Percentiles rank a stretch among this genome's conserved stretches.
These are phyloP conservation scores for Simplicillium sp. DNA, from an alignment of 2,329 filamentous ascomycete species.

Conservation along the genomic window DNA sequence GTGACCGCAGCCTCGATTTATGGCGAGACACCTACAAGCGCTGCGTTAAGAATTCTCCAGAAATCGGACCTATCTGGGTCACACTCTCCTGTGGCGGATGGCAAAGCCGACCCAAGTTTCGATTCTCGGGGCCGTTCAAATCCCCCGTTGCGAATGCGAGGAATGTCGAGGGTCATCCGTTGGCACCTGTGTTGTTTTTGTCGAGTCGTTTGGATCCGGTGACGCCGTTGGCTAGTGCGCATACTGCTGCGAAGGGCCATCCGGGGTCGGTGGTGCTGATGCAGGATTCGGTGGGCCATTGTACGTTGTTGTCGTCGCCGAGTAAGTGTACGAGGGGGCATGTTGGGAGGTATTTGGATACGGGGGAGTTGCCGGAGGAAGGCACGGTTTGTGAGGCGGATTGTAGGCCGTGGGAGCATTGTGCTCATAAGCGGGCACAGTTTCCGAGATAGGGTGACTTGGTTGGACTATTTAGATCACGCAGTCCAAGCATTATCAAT, in stretches of 20 bases:
- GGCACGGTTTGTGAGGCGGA: constrained; percentile 11
- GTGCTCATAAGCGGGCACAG: neutral
- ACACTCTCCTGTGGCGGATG: constrained; percentile 24
- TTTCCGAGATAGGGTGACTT: constrained; percentile 1
- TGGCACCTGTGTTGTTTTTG: constrained; percentile 26
- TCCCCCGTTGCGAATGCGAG: constrained; percentile 8
- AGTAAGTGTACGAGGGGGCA: constrained; percentile 11
- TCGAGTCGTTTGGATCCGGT: constrained; percentile 28
- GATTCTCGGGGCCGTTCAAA: constrained; percentile 17
- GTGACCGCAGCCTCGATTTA: constrained; percentile 7
- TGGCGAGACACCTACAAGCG: constrained; percentile 12
- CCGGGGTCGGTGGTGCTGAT: constrained; percentile 12
- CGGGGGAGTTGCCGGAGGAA: constrained; percentile 10
- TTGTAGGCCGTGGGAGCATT: constrained; percentile 10
- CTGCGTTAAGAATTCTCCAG: constrained; percentile 13
- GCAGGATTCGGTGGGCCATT: constrained; percentile 14
- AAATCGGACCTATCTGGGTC: constrained; percentile 15
- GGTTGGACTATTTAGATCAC: no score
- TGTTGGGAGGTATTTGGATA: constrained; percentile 11
- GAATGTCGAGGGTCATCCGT: constrained; percentile 15
- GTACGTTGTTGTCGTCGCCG: constrained; percentile 4
- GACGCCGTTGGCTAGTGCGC: constrained; percentile 28
- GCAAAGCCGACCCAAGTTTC: constrained; percentile 20
- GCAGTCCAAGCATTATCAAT: no score
- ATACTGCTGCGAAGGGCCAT: constrained; percentile 7